Percentiles rank a stretch among this genome's conserved stretches.
These are phyloP conservation scores for Teunomyces pallodes DNA, from an alignment of 805 yeast genomes.

Conservation along the genomic window DNA sequence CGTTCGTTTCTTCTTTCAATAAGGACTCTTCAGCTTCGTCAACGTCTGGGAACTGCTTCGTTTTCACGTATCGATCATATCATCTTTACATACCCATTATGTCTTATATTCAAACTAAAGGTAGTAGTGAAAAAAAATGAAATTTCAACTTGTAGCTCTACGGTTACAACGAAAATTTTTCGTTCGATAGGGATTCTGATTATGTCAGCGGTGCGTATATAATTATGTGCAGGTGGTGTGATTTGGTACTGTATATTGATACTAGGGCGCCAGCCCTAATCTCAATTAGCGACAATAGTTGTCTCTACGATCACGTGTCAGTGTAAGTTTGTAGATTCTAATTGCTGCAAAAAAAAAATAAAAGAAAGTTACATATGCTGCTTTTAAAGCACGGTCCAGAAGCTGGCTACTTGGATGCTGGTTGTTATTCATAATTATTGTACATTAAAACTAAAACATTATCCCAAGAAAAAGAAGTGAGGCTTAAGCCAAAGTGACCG, in stretches of 20 bases:
- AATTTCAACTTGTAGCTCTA: constrained; percentile 2
- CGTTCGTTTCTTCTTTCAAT: not conserved
- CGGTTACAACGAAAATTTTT: constrained; percentile 3
- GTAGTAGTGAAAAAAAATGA: constrained; percentile 5
- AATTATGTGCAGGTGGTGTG: not conserved
- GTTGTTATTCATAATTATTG: not conserved
- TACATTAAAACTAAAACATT: constrained; percentile 1
- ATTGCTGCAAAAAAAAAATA: not conserved
- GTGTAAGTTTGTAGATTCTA: not conserved
- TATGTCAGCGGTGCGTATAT: not conserved
- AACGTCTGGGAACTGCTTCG: not conserved
- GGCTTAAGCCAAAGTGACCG: constrained; percentile 26
- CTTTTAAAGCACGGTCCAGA: too few species aligned
- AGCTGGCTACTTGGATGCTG: too few species aligned
- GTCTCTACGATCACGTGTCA: not conserved
- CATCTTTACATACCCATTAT: constrained; percentile 22
- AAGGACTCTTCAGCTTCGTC: not conserved
- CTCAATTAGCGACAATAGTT: not conserved
- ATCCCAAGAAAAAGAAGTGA: constrained; percentile 2
- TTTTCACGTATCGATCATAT: not conserved
- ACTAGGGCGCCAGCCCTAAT: not conserved
- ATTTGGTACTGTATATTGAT: not conserved
- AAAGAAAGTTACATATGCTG: too few species aligned
- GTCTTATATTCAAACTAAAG: constrained; percentile 11
- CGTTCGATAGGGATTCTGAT: constrained; percentile 2